phyloP scores from a whole-genome alignment of 805 yeast genomes.

The Metahyphopichia silvanorum region DNA sequence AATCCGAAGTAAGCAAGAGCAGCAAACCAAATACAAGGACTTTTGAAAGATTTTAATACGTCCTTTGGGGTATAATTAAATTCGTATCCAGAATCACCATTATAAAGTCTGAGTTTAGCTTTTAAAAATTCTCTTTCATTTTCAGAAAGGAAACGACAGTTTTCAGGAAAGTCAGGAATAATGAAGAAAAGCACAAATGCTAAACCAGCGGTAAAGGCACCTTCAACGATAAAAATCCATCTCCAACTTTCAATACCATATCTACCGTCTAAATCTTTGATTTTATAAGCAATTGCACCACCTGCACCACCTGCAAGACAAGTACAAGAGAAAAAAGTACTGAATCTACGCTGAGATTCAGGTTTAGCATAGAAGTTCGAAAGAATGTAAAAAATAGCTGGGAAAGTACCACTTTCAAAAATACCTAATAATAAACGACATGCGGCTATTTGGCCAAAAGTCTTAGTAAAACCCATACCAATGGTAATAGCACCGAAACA shows the following conservation, averaged over 20 bases:
- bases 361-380: constrained; percentile 60
- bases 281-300: constrained; percentile 68
- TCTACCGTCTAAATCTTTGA: constrained; percentile 49
- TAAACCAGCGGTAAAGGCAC: constrained; percentile 34
- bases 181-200: constrained; percentile 41
- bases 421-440: constrained; percentile 66
- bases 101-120: constrained; percentile 44
- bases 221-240: constrained; percentile 52
- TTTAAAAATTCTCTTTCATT: constrained; percentile 55
- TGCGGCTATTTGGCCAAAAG: constrained; percentile 56
- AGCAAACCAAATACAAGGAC: constrained; percentile 53
- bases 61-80: constrained; percentile 44
- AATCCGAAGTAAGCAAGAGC: constrained; percentile 63
- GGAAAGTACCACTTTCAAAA: constrained; percentile 71
- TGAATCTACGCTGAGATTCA: constrained; percentile 68
- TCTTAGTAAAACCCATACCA: constrained; percentile 62
- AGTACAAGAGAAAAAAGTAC: constrained; percentile 67
- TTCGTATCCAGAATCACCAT: constrained; percentile 47
- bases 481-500: constrained; percentile 63
- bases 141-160: constrained; percentile 41
- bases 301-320: constrained; percentile 78
- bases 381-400: constrained; percentile 69
- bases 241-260: constrained; percentile 46
- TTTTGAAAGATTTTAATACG: constrained; percentile 50
- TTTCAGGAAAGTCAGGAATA: constrained; percentile 73